phyloP scores from a whole-genome alignment of 495 filamentous ascomycete species.

The Neurospora sp. region DNA sequence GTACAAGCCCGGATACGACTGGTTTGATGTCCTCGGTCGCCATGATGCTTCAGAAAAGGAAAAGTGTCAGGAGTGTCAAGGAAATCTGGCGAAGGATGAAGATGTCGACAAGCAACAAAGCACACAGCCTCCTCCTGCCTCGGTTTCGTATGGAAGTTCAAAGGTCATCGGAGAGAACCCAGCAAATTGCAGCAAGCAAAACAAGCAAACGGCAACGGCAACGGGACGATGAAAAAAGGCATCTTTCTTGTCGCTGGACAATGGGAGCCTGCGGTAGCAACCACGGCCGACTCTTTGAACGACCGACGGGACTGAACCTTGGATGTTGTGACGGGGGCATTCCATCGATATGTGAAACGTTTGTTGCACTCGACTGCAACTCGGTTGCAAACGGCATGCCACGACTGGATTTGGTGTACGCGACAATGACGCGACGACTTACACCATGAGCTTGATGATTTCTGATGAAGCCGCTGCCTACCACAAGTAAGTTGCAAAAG shows the following conservation, averaged over 20 bases:
- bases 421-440: constrained; percentile 24
- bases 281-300: not conserved
- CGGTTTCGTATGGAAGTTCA: not conserved
- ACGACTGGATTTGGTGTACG: constrained; percentile 11
- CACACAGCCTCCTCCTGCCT: not conserved
- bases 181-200: not conserved
- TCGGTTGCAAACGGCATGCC: constrained; percentile 5
- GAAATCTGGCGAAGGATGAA: not conserved
- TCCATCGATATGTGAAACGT: constrained; percentile 7
- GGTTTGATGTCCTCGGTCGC: not conserved
- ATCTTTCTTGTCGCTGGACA: not conserved
- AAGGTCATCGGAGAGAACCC: not conserved
- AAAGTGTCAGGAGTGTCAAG: not conserved
- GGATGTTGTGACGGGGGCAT: not conserved
- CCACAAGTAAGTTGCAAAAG: not conserved
- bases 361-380: constrained; percentile 7
- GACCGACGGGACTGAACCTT: not conserved
- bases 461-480: not conserved
- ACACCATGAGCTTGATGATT: not conserved
- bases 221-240: constrained; percentile 2
- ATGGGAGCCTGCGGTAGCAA: not conserved
- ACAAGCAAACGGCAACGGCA: not conserved
- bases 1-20: not conserved
- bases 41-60: not conserved
- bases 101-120: not conserved